Evolutionary conservation across 2,329 filamentous ascomycete genomes (phyloP).

Genomic region (Fusarium siculi): DNA sequence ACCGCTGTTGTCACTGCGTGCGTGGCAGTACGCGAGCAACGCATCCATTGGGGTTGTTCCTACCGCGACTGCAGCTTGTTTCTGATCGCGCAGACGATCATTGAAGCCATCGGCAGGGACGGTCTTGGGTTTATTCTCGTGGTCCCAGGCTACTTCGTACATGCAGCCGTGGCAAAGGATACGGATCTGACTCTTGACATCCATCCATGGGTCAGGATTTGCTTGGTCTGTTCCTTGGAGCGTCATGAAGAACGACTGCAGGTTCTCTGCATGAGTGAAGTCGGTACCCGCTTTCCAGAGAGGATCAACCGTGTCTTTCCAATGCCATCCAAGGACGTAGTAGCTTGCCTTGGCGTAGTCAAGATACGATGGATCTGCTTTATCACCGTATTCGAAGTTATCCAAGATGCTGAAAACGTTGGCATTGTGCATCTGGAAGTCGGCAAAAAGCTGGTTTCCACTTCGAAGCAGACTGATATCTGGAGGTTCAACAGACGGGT

Average conservation of each 20-base stretch:
- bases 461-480: constrained; percentile 26
- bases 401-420: constrained; percentile 57
- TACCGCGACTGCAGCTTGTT: constrained; percentile 43
- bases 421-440: constrained; percentile 53
- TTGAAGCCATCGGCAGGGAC: constrained; percentile 47
- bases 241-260: constrained; percentile 39
- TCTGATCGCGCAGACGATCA: constrained; percentile 31
- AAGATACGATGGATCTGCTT: constrained; percentile 33
- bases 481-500: neutral
- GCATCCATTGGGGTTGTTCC: constrained; percentile 55
- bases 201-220: constrained; percentile 26
- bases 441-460: constrained; percentile 53
- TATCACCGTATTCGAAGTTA: constrained; percentile 48
- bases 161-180: constrained; percentile 51
- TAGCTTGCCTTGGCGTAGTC: constrained; percentile 48
- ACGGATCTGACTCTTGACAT: constrained; percentile 19
- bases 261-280: constrained; percentile 12
- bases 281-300: constrained; percentile 13
- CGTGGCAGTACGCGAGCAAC: constrained; percentile 48
- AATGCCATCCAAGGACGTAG: constrained; percentile 55
- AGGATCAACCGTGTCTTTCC: constrained; percentile 34
- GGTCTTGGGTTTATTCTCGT: constrained; percentile 37
- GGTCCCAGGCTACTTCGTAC: constrained; percentile 53
- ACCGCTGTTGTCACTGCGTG: constrained; percentile 36
- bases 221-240: constrained; percentile 14